These are phyloP conservation scores for Byssochlamys sp. DNA, from an alignment of 2,329 filamentous ascomycete species.

Conservation along the genomic window DNA sequence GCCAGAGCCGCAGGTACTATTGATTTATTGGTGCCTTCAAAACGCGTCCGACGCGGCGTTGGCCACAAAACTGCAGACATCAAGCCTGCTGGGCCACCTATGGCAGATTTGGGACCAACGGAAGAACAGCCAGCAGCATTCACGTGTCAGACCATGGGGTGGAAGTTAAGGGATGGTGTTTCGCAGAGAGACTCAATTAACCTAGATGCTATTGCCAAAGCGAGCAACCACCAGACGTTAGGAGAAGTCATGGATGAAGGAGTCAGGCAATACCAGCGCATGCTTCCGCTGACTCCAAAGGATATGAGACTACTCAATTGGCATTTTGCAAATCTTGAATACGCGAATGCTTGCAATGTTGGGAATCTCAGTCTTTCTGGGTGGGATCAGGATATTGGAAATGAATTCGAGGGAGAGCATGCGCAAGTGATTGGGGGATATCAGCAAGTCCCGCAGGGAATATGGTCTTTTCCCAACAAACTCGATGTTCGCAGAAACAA, in stretches of 20 bases:
- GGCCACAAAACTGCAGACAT: slow-evolving; percentile 43
- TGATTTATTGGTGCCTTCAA: slow-evolving; percentile 33
- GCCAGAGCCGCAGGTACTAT: slow-evolving; percentile 51
- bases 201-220: slow-evolving; percentile 55
- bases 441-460: slow-evolving; percentile 78
- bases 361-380: slow-evolving; percentile 76
- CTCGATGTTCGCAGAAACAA: slow-evolving; percentile 68
- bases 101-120: slow-evolving; percentile 54
- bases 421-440: slow-evolving; percentile 91
- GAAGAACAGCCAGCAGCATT: slow-evolving; percentile 64
- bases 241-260: slow-evolving; percentile 87
- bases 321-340: slow-evolving; percentile 97
- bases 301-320: slow-evolving; percentile 90
- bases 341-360: slow-evolving; percentile 86
- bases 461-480: slow-evolving; percentile 65
- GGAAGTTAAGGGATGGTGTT: slow-evolving; percentile 59
- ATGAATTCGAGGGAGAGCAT: slow-evolving; percentile 92
- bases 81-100: slow-evolving; percentile 36
- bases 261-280: slow-evolving; percentile 73
- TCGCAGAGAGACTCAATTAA: slow-evolving; percentile 59
- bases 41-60: slow-evolving; percentile 36
- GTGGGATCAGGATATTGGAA: slow-evolving; percentile 95
- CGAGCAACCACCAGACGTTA: slow-evolving; percentile 58
- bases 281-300: slow-evolving; percentile 73
- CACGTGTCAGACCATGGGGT: slow-evolving; percentile 73